Percentiles rank a stretch among this genome's conserved stretches.
Evolutionary conservation across 148 eudicot species (phyloP).

Genomic region (Vaccinium corymbosum): DNA sequence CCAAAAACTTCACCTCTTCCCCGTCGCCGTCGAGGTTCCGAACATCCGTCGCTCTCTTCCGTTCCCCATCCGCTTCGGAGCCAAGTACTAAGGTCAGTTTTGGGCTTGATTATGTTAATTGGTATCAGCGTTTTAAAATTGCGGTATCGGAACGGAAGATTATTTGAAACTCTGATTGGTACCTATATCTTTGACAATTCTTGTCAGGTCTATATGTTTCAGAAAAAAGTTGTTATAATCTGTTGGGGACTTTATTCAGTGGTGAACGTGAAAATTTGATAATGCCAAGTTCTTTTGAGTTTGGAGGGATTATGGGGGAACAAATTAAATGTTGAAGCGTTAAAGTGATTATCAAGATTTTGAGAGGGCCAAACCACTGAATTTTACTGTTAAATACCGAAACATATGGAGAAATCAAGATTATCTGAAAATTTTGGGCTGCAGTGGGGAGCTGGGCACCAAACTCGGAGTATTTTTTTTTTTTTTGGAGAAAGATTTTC

Average conservation of each 20-base stretch:
- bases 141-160: neutral
- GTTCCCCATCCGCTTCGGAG: neutral
- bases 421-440: neutral
- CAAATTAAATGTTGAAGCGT: neutral
- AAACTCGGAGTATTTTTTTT: too few relatives aligned
- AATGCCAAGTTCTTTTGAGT: neutral
- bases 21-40: constrained; percentile 1
- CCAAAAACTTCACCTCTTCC: neutral
- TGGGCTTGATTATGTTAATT: neutral
- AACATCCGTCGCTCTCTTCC: neutral
- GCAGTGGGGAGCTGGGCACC: neutral
- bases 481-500: neutral
- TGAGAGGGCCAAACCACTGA: neutral
- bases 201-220: neutral
- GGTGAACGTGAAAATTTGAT: neutral
- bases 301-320: neutral
- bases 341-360: neutral
- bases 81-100: neutral
- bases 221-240: neutral
- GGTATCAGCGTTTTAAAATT: neutral
- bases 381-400: neutral
- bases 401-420: neutral
- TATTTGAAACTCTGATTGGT: neutral
- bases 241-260: neutral
- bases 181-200: neutral